Base-by-base conservation (phyloP, 1,139 yeast species). In the Taphrina deformans region DNA sequence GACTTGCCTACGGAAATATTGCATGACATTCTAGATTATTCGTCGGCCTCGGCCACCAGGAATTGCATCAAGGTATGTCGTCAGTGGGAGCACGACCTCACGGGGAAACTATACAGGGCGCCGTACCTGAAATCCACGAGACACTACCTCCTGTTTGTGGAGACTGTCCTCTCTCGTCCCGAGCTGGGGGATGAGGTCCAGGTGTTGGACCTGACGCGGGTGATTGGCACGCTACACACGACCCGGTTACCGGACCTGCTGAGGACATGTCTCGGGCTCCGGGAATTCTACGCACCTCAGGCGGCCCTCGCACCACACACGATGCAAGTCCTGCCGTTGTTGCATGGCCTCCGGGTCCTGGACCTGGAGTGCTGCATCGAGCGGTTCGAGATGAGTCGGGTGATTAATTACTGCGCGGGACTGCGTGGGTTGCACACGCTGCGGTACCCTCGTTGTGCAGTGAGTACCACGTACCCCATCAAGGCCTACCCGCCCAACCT, bases 301-400 rank as follows among this genome's bases (percentile, higher is more conserved):
- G 63, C 63, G n/a, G 63, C 63, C 2, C 45, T 59, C 26, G 26
- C 63, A 6, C 56, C 63, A 7, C 29, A 26, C 48, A 59, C 45
- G 55, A 59, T 59, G 63, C 56, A 48, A 16, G 40, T 48, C n/a
- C 33, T 59, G 23, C 56, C 50, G 29, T 35, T 12, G 31, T 44
- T 38, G 51, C 21, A 5, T 5, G 21, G 14, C 2, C 16, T 59
- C 23, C 21, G 41, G 29, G 18, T 59, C 2, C 48, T 61, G 31
- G 65, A 61, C 46, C 56, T 61, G 26, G 65, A 40, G 14, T 61
- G 59, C 33, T 33, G 46, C 38, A 61, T 61, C 10, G 65, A 61
- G 21, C 59, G 65, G 31, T 61, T 52, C 53, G 65, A 61, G 21
- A 2, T 61, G 26, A 46, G 58, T 10, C 56, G 56, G 21, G 52